Conservation (phyloP, 108 stramenopile genomes). For the Nitzschia palea region DNA sequence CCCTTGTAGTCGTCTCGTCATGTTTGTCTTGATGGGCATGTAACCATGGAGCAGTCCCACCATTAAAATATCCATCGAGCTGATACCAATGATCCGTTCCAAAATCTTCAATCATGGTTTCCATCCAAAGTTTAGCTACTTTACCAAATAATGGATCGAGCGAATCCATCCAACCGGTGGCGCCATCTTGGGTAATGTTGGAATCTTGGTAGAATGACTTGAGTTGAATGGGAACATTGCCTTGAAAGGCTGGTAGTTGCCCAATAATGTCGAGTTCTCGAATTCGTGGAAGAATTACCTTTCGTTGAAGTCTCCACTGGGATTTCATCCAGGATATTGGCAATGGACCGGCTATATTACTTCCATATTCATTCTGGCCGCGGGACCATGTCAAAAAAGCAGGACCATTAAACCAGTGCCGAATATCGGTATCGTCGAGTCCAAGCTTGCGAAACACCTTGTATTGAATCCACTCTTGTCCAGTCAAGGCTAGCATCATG, state of each 20-base stretch:
- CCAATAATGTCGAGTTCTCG: conserved; percentile 45
- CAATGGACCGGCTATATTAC: conserved; percentile 39
- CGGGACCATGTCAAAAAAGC: conserved; percentile 58
- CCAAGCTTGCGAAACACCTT: conserved; percentile 41
- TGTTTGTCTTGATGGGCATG: not conserved
- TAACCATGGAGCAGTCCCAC: conserved; percentile 46
- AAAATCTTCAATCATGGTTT: conserved; percentile 38
- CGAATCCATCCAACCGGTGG: conserved; percentile 50
- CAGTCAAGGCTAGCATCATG: conserved; percentile 45
- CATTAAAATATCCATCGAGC: conserved; percentile 53
- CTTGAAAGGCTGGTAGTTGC: conserved; percentile 53
- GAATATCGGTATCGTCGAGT: conserved; percentile 37
- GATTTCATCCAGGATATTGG: conserved; percentile 38
- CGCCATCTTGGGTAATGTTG: conserved; percentile 43
- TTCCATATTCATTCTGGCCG: conserved; percentile 52
- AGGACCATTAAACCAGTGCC: conserved; percentile 58
- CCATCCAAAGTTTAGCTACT: conserved; percentile 45
- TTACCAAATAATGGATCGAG: conserved; percentile 45
- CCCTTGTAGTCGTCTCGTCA: not conserved
- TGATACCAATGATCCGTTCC: conserved; percentile 63
- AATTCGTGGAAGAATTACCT: conserved; percentile 42
- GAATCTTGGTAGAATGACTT: conserved; percentile 28
- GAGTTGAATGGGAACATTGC: conserved; percentile 49
- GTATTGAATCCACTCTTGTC: conserved; percentile 51
- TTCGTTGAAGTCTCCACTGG: conserved; percentile 39